phyloP scores from a whole-genome alignment of 2,329 filamentous ascomycete species.

The Apiospora phragmitis region DNA sequence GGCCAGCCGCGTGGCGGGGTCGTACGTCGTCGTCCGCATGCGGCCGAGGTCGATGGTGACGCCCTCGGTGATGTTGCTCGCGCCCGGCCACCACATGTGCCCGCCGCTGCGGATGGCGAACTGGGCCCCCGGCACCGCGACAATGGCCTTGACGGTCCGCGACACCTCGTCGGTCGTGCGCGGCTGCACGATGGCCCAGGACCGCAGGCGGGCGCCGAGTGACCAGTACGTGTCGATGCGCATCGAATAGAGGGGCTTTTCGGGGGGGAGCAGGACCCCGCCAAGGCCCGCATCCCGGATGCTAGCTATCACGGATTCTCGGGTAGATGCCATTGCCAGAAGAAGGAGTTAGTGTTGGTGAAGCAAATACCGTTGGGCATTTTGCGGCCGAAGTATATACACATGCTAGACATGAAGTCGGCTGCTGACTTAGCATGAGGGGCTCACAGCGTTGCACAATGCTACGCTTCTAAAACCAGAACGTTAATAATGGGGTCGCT shows the following conservation, averaged over 20 bases:
- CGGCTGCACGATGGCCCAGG: slow-evolving; percentile 12
- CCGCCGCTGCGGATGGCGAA: slow-evolving; percentile 21
- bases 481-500: background rate
- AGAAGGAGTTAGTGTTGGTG: background rate
- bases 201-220: background rate
- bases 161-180: slow-evolving; percentile 3
- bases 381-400: background rate
- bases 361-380: background rate
- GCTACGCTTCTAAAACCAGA: background rate
- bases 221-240: slow-evolving; percentile 11
- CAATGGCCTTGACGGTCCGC: background rate
- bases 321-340: background rate
- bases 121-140: background rate
- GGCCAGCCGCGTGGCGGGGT: slow-evolving; percentile 27
- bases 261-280: background rate
- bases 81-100: slow-evolving; percentile 25
- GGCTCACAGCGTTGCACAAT: background rate
- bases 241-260: background rate
- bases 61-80: slow-evolving; percentile 22
- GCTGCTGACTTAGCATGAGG: background rate
- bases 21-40: slow-evolving; percentile 30
- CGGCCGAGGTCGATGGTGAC: slow-evolving; percentile 22
- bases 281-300: slow-evolving; percentile 7
- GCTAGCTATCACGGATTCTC: background rate
- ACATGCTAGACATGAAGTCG: background rate